Percentiles rank a stretch among this genome's conserved stretches.
These are phyloP conservation scores for Phytopythium litorale DNA, from an alignment of 352 stramenopile species.

Conservation along the genomic window DNA sequence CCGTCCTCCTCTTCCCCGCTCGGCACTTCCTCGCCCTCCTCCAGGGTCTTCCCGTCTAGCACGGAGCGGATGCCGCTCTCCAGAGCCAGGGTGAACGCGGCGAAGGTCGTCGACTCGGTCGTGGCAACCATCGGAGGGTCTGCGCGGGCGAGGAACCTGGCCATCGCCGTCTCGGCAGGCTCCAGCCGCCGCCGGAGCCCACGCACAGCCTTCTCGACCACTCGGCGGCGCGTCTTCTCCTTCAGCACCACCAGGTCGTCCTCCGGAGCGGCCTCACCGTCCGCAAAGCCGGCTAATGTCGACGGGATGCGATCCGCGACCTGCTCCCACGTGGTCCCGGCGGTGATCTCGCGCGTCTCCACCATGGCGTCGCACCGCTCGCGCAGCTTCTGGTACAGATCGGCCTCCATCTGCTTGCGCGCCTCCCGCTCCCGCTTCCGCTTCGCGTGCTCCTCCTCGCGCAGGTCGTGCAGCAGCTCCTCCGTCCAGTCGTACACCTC, in stretches of 20 bases:
- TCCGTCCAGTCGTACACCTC: constrained; percentile 70
- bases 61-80: constrained; percentile 23
- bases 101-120: constrained; percentile 27
- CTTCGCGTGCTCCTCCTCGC: constrained; percentile 41
- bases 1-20: constrained; percentile 7
- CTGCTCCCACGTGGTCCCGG: constrained; percentile 22
- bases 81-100: constrained; percentile 31
- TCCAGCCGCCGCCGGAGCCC: constrained; percentile 33
- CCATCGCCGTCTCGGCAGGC: constrained; percentile 19
- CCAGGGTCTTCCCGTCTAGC: constrained; percentile 44
- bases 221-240: constrained; percentile 35
- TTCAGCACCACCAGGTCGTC: constrained; percentile 24
- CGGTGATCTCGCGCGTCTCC: constrained; percentile 13
- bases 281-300: constrained; percentile 10
- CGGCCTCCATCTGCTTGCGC: constrained; percentile 30
- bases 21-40: constrained; percentile 58
- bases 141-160: constrained; percentile 24
- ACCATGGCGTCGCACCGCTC: constrained; percentile 23
- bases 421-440: constrained; percentile 47
- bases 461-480: constrained; percentile 33
- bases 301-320: constrained; percentile 14
- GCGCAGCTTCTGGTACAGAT: constrained; percentile 27
- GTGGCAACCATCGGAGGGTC: constrained; percentile 25
- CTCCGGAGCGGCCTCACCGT: constrained; percentile 6
- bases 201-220: constrained; percentile 53